Evolutionary conservation across 2,329 filamentous ascomycete genomes (phyloP).

Genomic region (Ambrosiella xylebori): DNA sequence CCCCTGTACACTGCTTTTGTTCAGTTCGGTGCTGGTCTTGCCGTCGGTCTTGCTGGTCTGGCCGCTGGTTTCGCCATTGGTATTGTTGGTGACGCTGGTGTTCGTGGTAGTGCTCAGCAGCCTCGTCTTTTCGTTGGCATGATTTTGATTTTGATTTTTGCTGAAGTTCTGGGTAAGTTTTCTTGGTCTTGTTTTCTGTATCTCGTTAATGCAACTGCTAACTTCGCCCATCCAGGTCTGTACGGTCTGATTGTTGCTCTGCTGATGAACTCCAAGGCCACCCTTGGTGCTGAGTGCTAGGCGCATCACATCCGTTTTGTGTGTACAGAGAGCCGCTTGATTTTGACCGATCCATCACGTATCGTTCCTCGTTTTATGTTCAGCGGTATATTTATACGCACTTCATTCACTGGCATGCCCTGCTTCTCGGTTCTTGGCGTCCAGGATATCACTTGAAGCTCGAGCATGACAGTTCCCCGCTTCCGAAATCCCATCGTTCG

Average conservation of each 20-base stretch:
- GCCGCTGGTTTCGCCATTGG: slow-evolving; percentile 76
- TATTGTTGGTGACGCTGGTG: slow-evolving; percentile 78
- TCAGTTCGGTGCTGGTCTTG: slow-evolving; percentile 67
- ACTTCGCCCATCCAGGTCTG: slow-evolving; percentile 45
- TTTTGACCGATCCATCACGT: not conserved
- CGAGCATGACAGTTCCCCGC: no score
- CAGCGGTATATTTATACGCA: not conserved
- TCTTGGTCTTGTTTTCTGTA: not conserved
- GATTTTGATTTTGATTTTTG: slow-evolving; percentile 99
- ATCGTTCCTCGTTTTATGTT: not conserved
- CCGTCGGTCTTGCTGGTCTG: slow-evolving; percentile 67
- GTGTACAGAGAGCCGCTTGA: not conserved
- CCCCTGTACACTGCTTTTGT: slow-evolving; percentile 72
- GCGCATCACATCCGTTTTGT: not conserved
- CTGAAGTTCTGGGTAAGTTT: slow-evolving; percentile 81
- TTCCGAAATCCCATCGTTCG: not conserved
- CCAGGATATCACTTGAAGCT: no score
- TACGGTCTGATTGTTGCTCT: slow-evolving; percentile 98
- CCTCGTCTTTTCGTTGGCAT: slow-evolving; percentile 86
- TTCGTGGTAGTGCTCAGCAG: slow-evolving; percentile 70
- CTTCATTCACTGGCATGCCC: not conserved
- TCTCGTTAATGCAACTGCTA: not conserved
- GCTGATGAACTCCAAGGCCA: slow-evolving; percentile 95
- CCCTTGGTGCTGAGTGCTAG: slow-evolving; percentile 46
- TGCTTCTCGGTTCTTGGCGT: not conserved